phyloP scores from a whole-genome alignment of 352 stramenopile genomes.

The Phytophthora kernoviae region DNA sequence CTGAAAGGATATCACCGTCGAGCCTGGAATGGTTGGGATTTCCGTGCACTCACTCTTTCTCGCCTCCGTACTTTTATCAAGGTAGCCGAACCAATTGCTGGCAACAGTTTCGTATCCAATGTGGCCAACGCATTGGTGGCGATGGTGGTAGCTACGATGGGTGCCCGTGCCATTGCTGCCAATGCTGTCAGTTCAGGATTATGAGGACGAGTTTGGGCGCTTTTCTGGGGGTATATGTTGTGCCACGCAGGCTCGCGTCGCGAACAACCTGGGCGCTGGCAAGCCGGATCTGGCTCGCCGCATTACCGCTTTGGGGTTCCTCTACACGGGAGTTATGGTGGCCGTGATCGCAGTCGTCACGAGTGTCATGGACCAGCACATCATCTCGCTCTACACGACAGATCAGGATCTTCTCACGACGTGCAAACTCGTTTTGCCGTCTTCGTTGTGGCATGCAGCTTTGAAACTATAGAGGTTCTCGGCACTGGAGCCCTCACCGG shows the following conservation, averaged over 20 bases:
- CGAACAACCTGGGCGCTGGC: conserved; percentile 74
- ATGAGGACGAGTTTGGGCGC: conserved; percentile 69
- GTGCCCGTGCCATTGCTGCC: conserved; percentile 58
- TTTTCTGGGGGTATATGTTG: conserved; percentile 85
- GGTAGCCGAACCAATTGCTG: conserved; percentile 66
- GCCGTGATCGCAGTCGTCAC: conserved; percentile 50
- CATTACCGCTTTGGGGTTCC: conserved; percentile 58
- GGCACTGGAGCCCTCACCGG: conserved; percentile 61
- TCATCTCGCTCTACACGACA: conserved; percentile 70
- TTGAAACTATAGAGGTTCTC: conserved; percentile 72
- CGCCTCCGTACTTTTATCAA: conserved; percentile 50
- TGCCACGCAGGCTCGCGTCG: conserved; percentile 76
- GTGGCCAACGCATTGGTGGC: conserved; percentile 70
- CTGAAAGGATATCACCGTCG: conserved; percentile 61
- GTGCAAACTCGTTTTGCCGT: conserved; percentile 62
- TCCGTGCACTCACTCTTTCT: conserved; percentile 42
- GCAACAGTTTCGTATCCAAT: conserved; percentile 80
- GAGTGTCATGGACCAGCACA: conserved; percentile 45
- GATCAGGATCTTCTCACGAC: conserved; percentile 50
- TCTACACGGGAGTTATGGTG: conserved; percentile 58
- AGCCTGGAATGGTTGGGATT: conserved; percentile 69
- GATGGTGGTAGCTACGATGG: conserved; percentile 67
- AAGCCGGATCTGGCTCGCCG: conserved; percentile 52
- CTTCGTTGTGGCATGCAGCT: conserved; percentile 61
- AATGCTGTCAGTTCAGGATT: conserved; percentile 76